These are phyloP conservation scores for Selenicereus undatus DNA, from an alignment of 148 eudicot genomes.

Conservation along the genomic window DNA sequence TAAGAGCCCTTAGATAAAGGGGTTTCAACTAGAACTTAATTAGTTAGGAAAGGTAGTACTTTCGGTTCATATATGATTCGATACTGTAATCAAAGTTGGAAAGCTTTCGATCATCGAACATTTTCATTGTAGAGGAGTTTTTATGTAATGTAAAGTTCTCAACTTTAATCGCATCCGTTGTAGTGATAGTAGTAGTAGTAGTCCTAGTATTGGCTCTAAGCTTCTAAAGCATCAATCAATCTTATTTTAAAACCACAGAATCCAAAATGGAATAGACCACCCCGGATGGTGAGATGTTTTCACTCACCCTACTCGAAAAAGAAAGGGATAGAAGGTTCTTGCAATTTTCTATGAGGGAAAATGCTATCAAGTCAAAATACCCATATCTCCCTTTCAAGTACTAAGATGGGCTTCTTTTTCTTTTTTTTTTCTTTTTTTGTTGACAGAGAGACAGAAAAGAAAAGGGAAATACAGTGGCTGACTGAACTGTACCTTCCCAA, in stretches of 20 bases:
- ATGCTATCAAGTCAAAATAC: constrained; percentile 32
- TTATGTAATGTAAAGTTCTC: constrained; percentile 19
- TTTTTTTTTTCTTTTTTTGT: not conserved
- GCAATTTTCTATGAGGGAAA: constrained; percentile 28
- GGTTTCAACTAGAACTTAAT: not conserved
- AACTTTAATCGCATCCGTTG: not conserved
- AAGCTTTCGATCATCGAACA: constrained; percentile 25
- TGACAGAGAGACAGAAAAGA: not conserved
- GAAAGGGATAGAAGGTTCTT: constrained; percentile 59
- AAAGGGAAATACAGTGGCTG: not conserved
- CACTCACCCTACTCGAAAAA: constrained; percentile 21
- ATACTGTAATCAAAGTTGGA: constrained; percentile 27
- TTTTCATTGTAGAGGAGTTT: constrained; percentile 32
- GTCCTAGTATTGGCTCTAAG: not conserved
- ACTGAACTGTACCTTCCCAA: constrained; percentile 32
- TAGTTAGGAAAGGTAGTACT: constrained; percentile 9
- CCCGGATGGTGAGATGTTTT: constrained; percentile 28
- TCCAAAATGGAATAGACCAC: constrained; percentile 15
- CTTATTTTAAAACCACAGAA: not conserved
- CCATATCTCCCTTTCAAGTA: not conserved
- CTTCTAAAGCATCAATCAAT: not conserved
- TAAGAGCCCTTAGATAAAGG: constrained; percentile 14
- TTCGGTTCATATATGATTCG: constrained; percentile 20
- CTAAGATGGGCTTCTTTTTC: not conserved
- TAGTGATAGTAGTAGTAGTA: not conserved